A percentile compares a stretch with the other conserved stretches of the same genome.
Evolutionary conservation across 495 filamentous ascomycete species (phyloP).

Genomic region (Bryoglossum gracile): DNA sequence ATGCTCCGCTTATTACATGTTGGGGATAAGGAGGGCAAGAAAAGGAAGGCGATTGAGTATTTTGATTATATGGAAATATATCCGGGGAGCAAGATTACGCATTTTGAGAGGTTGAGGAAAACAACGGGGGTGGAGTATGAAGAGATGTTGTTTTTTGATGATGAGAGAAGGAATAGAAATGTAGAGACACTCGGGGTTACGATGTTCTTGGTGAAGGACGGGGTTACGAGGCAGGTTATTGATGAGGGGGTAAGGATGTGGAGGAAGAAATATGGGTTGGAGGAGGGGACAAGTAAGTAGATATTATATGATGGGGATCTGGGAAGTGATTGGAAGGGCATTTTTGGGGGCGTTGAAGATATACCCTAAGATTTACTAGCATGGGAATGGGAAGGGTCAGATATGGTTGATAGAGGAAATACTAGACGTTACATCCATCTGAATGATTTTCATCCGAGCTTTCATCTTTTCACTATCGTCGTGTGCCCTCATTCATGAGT

Average conservation of each 20-base stretch:
- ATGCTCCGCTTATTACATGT: slow-evolving; percentile 71
- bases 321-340: too few relatives aligned
- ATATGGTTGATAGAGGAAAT: too few relatives aligned
- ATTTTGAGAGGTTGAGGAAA: slow-evolving; percentile 68
- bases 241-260: slow-evolving; percentile 75
- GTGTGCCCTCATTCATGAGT: neutral
- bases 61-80: slow-evolving; percentile 91
- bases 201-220: slow-evolving; percentile 54
- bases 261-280: slow-evolving; percentile 60
- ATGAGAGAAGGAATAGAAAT: slow-evolving; percentile 80
- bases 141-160: slow-evolving; percentile 96
- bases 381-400: too few relatives aligned
- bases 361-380: too few relatives aligned
- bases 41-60: slow-evolving; percentile 55
- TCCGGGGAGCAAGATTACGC: slow-evolving; percentile 75
- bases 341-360: too few relatives aligned
- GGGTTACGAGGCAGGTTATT: slow-evolving; percentile 70
- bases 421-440: too few relatives aligned
- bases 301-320: too few relatives aligned
- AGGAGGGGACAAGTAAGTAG: too few relatives aligned
- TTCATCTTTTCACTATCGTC: too few relatives aligned
- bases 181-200: slow-evolving; percentile 79
- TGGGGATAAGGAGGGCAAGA: slow-evolving; percentile 39
- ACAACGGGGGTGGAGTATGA: slow-evolving; percentile 58
- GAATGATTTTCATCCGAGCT: too few relatives aligned